phyloP scores from a whole-genome alignment of 495 filamentous ascomycete species.

The Parachaetomium inaequale region DNA sequence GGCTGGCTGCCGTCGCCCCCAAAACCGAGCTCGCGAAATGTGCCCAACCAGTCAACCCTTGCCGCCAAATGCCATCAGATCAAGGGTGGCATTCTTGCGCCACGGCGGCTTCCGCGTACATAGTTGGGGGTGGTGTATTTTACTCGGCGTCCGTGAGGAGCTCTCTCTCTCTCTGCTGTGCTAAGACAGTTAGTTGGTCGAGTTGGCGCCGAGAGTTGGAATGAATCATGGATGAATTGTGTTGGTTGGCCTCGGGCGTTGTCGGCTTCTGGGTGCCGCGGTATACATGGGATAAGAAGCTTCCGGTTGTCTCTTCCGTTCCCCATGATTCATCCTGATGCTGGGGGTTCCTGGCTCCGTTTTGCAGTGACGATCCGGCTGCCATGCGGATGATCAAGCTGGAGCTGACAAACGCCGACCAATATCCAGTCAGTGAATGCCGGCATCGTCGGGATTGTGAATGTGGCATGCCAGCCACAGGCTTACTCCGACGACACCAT shows the following conservation, averaged over 20 bases:
- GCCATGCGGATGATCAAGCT: neutral
- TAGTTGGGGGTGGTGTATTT: too few relatives aligned
- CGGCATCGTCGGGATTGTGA: neutral
- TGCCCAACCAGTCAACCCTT: conserved; percentile 2
- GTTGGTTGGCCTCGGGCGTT: neutral
- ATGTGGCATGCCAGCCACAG: too few relatives aligned
- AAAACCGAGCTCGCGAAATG: neutral
- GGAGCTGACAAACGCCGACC: neutral
- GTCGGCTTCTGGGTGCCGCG: too few relatives aligned
- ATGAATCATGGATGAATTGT: too few relatives aligned
- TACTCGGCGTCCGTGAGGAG: neutral
- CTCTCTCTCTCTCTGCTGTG: neutral
- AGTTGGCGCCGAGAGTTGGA: neutral
- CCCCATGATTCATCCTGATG: neutral
- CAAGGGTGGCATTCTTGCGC: neutral
- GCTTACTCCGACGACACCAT: too few relatives aligned
- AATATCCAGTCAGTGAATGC: too few relatives aligned
- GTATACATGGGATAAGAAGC: neutral
- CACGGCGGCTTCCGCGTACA: neutral
- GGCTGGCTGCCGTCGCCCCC: neutral
- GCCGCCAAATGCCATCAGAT: neutral
- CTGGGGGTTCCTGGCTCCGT: neutral
- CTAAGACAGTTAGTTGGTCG: neutral
- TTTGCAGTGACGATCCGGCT: conserved; percentile 10
- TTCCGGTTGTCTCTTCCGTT: neutral